A percentile compares a stretch with the other conserved stretches of the same genome.
phyloP scores from a whole-genome alignment of 345 rosid species.

The Sonneratia alba region DNA sequence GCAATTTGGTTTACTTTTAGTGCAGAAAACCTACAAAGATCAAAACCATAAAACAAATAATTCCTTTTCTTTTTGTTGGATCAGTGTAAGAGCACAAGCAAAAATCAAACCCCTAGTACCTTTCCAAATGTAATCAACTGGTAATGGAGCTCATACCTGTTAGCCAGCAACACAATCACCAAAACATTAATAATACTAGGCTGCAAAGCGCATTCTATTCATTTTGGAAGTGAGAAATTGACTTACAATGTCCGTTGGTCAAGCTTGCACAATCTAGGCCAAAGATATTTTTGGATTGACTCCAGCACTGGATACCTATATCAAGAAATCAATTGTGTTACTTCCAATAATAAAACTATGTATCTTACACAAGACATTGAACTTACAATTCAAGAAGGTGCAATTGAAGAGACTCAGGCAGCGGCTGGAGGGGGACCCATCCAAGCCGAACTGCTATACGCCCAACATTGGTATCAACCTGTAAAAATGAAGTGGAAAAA shows the following conservation, averaged over 20 bases:
- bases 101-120: conserved; percentile 31
- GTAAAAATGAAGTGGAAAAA: neutral
- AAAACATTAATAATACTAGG: neutral
- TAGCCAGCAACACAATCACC: conserved; percentile 9
- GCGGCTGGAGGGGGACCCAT: conserved; percentile 93
- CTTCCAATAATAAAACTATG: neutral
- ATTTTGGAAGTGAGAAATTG: conserved; percentile 12
- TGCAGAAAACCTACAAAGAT: conserved; percentile 80
- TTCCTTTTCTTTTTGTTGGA: neutral
- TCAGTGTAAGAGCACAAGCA: neutral
- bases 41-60: conserved; percentile 12
- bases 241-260: conserved; percentile 78
- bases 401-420: conserved; percentile 86
- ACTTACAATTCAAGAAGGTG: conserved; percentile 90
- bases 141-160: conserved; percentile 91
- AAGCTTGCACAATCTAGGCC: conserved; percentile 96
- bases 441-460: conserved; percentile 93
- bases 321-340: neutral
- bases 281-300: conserved; percentile 79
- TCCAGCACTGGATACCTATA: conserved; percentile 81
- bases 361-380: conserved; percentile 9
- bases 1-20: conserved; percentile 86
- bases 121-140: conserved; percentile 96
- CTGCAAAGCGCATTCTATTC: neutral
- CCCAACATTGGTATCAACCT: conserved; percentile 83